Base-by-base conservation (phyloP, 2,329 filamentous ascomycete species). In the Colletotrichum cereale region DNA sequence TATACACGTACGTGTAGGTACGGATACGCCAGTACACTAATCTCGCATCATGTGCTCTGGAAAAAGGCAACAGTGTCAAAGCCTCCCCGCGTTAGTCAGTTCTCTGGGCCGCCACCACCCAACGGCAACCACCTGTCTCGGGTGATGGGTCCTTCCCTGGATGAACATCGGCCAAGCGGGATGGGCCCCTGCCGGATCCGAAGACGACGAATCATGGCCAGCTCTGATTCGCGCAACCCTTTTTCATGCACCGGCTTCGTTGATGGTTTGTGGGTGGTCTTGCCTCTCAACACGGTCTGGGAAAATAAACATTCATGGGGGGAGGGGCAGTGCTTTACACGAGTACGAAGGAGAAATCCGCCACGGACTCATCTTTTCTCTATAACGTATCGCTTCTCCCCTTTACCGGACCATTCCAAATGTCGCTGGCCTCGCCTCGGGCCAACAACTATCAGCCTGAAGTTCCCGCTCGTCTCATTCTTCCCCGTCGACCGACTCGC, bases 121-220 rank as follows among this genome's bases (percentile, higher is more conserved):
- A 18, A 34, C 50, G 34, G 42, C 40, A 10, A 3, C 42, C 18
- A 31, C 26, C 52, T 71, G 68, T 40, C 10, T 71, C 65, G 65
- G 58, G 52, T 63, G 44, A 63, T 8, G 58, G 65, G 68, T 21
- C 56, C 36, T 53, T 38, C 68, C 68, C 52, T 71, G 68, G 29
- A 62, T 21, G 12, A 24, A 14, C n/a, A 50, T 53, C 44, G 24
- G 66, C 31, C 29, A 58, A 36, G 65, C 50, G 50, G 50, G 65
- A 52, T 71, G 52, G 58, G 18, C 61, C 58, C 63, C 52, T 71
- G 68, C 29, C 65, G 52, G 68, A 57, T 42, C 65, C 44, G 65
- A 68, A 38, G 21, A 47, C 29, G 50, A 58, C 52, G 58, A 71
- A 71, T 71, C 52, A 62, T 71, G 68, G 57, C 18, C 52, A n/a